Evolutionary conservation across 1,284 basidiomycete species (phyloP), one percentile per base, ranked within the genome.

Genomic region (Veloporphyrellus conicus): DNA sequence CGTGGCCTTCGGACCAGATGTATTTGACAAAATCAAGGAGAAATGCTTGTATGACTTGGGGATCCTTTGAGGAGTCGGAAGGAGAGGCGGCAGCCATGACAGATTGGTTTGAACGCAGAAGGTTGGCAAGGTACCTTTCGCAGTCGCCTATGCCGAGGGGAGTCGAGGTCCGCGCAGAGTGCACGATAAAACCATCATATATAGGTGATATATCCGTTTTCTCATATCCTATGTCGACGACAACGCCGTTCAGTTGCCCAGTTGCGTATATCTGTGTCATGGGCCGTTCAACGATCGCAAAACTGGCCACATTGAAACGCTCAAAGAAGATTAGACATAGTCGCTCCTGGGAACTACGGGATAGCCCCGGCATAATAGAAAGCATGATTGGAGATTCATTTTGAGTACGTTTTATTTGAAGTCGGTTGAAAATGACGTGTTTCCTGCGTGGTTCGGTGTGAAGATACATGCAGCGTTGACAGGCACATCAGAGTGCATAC

Each of bases 261-360:
- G 83, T 82, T 18, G 90, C 85, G 68, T 87, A 96, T 47, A 93
- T 74, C 52, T 90, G 86, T 4, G 88, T 81, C 60, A 95, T 79
- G 6, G 94, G 86, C 2, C 90, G 82, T 53, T 95, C 89, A 35
- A 95, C 75, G 55, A 96, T 75, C 36, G 82, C 81, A 54, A 97
- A 82, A 23, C 84, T 88, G 4, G 95, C 89, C 36, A 87, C 84
- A 64, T 97, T 96, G 77, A 97, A 90, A n/a, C 85, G 81, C 65
- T 98, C 94, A 62, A 98, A 99, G 65, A 96, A 93, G 48, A 93
- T 76, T 62, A 90, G 91, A 55, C 87, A 87, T 61, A 87, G 76
- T 39, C 75, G 76, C 61, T 95, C 90, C 62, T 86, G 79, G 6
- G 81, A 77, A 45, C 78, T 74, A 44, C 87, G 78, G n/a, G 89